Percentiles rank a stretch among this genome's conserved stretches.
Evolutionary conservation across 768 basidiomycete species (phyloP).

Genomic region (Boletus coccyginus): DNA sequence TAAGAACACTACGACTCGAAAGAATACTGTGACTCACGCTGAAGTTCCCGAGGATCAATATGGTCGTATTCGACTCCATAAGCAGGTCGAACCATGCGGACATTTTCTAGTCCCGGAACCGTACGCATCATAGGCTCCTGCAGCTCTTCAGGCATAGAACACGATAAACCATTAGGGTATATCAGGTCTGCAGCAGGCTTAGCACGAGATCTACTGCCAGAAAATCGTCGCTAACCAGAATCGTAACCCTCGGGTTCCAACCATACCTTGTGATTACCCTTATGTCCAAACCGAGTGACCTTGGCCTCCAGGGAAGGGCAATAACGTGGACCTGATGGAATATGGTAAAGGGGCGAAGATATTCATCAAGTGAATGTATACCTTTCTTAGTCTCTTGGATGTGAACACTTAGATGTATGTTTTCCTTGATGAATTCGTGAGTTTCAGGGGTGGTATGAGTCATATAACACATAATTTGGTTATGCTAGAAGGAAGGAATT

Average conservation of each 20-base stretch:
- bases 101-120: constrained; percentile 81
- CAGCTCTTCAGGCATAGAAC: constrained; percentile 81
- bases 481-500: constrained; percentile 43
- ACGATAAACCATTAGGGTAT: constrained; percentile 89
- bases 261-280: constrained; percentile 74
- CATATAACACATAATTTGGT: constrained; percentile 70
- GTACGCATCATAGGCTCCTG: constrained; percentile 84
- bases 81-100: constrained; percentile 78
- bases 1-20: background rate
- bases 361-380: constrained; percentile 16
- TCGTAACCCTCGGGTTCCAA: constrained; percentile 92
- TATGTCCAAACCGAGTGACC: constrained; percentile 73
- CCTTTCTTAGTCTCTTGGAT: constrained; percentile 90
- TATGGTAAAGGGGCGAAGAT: background rate
- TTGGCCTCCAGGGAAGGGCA: constrained; percentile 91
- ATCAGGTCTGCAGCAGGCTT: constrained; percentile 57
- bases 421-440: constrained; percentile 72
- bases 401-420: constrained; percentile 76
- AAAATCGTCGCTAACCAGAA: constrained; percentile 51
- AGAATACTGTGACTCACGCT: constrained; percentile 44
- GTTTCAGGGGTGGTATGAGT: constrained; percentile 73
- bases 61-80: constrained; percentile 95
- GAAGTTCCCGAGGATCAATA: constrained; percentile 80
- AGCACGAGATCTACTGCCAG: background rate
- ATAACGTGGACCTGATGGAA: constrained; percentile 72